Evolutionary conservation across 108 stramenopile species (phyloP), one percentile per base, ranked within the genome.

Genomic region (Discostella pseudostelligera): DNA sequence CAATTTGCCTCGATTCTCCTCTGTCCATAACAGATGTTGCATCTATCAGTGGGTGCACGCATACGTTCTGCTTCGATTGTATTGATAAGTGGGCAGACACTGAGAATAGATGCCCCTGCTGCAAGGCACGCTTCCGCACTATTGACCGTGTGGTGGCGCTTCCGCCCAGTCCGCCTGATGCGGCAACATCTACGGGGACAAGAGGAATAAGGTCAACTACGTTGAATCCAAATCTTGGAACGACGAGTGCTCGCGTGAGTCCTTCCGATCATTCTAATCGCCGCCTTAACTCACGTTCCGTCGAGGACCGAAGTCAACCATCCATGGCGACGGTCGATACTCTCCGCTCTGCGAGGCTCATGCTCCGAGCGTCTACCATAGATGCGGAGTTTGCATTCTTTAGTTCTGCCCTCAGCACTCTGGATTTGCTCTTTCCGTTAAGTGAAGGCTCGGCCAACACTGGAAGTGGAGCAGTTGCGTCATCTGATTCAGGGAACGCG

Each of bases 51-150:
- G 76, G 69, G 19, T 77, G 76, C 46, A 60, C 49, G 14, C 76
- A 77, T 40, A 44, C 49, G 26, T 77, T 77, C 50, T 77, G 76
- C 68, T 77, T 77, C 55, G 76, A 70, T 51, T 77, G 76, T 45
- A 77, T 77, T 43, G 76, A 77, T 25, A 42, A 47, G 37, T 77
- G 76, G 76, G 76, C 76, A 3, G 46, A 25, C 12, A 77, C 69
- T 37, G 76, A 77, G 51, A 77, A 77, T 48, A 59, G 39, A 19
- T 77, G 76, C 45, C 76, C 76, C 32, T 65, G 57, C 45, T 77
- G 76, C 26, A 77, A 77, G 48, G 13, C 50, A 22, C 45, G 76
- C 0, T 77, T 77, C 32, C 46, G 20, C 4, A 65, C 58, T 14
- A 77, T 77, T 19, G 69, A 77, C 20, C 68, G 69, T 21, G 76